Evolutionary conservation across 176 grass and related monocot genomes (phyloP).

Genomic region (Zea mays): Zm-B73-REFERENCE-NAM-5.0 NC_050098.1:175607001-175607500

Average conservation of each 20-base stretch:
- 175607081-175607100: neutral
- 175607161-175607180: neutral
- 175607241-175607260: too few species aligned
- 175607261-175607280: conserved; percentile 13
- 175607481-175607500: too few species aligned
- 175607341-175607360: neutral
- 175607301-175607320: conserved; percentile 34
- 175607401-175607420: neutral
- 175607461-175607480: neutral
- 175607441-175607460: neutral
- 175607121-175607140: neutral
- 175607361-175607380: conserved; percentile 19
- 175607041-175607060: neutral
- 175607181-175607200: neutral
- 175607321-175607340: neutral
- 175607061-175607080: neutral
- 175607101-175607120: neutral
- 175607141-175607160: neutral
- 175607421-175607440: neutral
- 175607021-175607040: neutral
- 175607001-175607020: neutral
- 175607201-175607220: neutral
- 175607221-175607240: conserved; percentile 2
- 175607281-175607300: conserved; percentile 27
- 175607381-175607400: conserved; percentile 39